Evolutionary conservation across 148 eudicot genomes (phyloP).

Genomic region (Cornus controversa): DNA sequence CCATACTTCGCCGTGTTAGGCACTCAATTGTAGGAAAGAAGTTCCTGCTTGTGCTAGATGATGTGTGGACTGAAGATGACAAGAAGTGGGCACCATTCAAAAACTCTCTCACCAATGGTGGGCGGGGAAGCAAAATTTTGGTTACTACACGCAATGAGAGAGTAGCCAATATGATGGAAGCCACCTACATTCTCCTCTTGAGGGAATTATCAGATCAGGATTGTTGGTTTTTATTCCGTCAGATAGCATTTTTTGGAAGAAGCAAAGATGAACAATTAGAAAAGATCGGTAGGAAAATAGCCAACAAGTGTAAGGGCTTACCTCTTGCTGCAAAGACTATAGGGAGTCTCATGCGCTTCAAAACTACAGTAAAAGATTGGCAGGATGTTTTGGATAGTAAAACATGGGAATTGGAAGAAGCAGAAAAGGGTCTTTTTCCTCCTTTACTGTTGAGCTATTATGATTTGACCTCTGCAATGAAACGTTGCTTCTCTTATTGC

Average conservation of each 20-base stretch:
- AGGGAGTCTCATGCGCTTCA: slow-evolving; percentile 27
- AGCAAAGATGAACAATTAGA: slow-evolving; percentile 9
- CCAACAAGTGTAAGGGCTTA: slow-evolving; percentile 27
- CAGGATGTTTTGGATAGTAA: slow-evolving; percentile 22
- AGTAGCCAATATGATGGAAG: slow-evolving; percentile 20
- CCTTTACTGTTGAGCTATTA: slow-evolving; percentile 35
- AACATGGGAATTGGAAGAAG: slow-evolving; percentile 26
- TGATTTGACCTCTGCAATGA: slow-evolving; percentile 26
- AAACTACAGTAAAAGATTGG: slow-evolving; percentile 25
- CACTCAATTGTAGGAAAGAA: slow-evolving; percentile 7
- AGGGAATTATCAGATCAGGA: slow-evolving; percentile 13
- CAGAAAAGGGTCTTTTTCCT: slow-evolving; percentile 17
- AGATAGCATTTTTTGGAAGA: slow-evolving; percentile 24
- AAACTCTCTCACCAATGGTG: slow-evolving; percentile 16
- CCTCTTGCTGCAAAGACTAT: slow-evolving; percentile 32
- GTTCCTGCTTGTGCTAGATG: slow-evolving; percentile 34
- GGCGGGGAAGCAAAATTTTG: slow-evolving; percentile 27
- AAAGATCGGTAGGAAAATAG: slow-evolving; percentile 25
- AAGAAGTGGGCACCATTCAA: slow-evolving; percentile 19
- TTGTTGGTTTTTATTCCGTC: slow-evolving; percentile 28
- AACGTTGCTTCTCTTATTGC: slow-evolving; percentile 29
- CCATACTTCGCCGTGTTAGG: slow-evolving; percentile 4
- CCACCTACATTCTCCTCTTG: slow-evolving; percentile 7
- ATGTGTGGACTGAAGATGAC: neutral
- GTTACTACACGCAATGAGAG: slow-evolving; percentile 30